Evolutionary conservation across 176 grass and related monocot species (phyloP).

Genomic region (Rhynchospora pubera): DNA sequence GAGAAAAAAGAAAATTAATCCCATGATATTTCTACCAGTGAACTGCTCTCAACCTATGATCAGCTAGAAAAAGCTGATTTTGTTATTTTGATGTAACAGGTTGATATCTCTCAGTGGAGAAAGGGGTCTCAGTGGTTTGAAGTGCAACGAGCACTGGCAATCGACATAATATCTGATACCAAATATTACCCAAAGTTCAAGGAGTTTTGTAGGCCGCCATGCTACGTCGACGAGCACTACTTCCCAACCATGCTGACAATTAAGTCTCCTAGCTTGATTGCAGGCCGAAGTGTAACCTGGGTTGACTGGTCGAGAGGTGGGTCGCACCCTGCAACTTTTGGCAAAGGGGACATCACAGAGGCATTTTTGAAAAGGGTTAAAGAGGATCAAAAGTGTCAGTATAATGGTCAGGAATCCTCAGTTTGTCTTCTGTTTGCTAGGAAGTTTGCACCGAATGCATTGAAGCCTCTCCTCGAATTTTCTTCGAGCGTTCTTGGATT

Average conservation of each 20-base stretch:
- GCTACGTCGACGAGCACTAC: conserved; percentile 76
- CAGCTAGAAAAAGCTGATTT: background rate
- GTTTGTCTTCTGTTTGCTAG: conserved; percentile 57
- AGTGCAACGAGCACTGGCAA: conserved; percentile 25
- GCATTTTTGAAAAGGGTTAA: conserved; percentile 9
- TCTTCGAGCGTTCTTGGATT: conserved; percentile 29
- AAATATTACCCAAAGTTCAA: conserved; percentile 53
- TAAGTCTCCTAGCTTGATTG: conserved; percentile 6
- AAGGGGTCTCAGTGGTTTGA: conserved; percentile 87
- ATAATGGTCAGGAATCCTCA: conserved; percentile 27
- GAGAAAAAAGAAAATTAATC: too few species aligned
- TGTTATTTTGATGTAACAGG: conserved; percentile 2
- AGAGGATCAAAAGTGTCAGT: conserved; percentile 16
- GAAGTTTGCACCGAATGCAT: conserved; percentile 45
- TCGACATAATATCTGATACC: conserved; percentile 27
- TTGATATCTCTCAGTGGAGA: conserved; percentile 29
- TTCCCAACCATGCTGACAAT: conserved; percentile 48
- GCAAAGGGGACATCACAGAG: conserved; percentile 22
- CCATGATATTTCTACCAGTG: background rate
- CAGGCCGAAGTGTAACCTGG: conserved; percentile 43
- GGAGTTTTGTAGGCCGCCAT: conserved; percentile 27
- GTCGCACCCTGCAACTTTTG: conserved; percentile 62
- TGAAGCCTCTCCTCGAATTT: conserved; percentile 32
- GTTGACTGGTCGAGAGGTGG: conserved; percentile 70
- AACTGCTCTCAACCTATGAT: background rate